Percentiles rank a stretch among this genome's conserved stretches.
Conservation (phyloP, 148 eudicot species). For the Salicornia ramosissima region DNA sequence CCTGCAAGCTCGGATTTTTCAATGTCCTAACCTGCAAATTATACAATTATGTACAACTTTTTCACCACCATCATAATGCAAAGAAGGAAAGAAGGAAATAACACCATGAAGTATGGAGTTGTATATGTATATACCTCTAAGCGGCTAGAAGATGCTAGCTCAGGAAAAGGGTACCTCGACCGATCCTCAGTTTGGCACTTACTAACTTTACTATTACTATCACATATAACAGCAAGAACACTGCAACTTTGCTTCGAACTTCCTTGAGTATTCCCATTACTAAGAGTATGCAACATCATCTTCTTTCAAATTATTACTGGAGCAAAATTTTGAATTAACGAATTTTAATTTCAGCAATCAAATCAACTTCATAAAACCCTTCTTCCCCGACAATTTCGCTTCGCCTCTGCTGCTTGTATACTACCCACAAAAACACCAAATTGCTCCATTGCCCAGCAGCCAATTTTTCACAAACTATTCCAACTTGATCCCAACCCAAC, state of each 20-base stretch:
- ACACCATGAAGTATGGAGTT: not conserved
- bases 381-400: not conserved
- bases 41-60: not conserved
- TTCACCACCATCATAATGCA: not conserved
- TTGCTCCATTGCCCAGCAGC: constrained; percentile 15
- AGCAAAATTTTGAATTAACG: not conserved
- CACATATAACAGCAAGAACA: constrained; percentile 66
- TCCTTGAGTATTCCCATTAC: constrained; percentile 45
- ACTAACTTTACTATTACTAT: constrained; percentile 30
- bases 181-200: constrained; percentile 27
- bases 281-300: constrained; percentile 46
- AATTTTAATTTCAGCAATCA: constrained; percentile 14
- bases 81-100: not conserved
- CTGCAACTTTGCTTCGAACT: constrained; percentile 59
- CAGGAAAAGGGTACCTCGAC: constrained; percentile 54
- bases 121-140: constrained; percentile 46
- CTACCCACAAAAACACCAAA: not conserved
- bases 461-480: not conserved
- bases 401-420: not conserved
- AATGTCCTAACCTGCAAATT: constrained; percentile 59
- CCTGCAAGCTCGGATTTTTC: constrained; percentile 55
- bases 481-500: constrained; percentile 25
- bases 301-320: constrained; percentile 18
- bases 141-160: constrained; percentile 61
- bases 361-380: constrained; percentile 19